Base-by-base conservation (phyloP, 306 rosid species). In the Crotalaria pallida region DNA sequence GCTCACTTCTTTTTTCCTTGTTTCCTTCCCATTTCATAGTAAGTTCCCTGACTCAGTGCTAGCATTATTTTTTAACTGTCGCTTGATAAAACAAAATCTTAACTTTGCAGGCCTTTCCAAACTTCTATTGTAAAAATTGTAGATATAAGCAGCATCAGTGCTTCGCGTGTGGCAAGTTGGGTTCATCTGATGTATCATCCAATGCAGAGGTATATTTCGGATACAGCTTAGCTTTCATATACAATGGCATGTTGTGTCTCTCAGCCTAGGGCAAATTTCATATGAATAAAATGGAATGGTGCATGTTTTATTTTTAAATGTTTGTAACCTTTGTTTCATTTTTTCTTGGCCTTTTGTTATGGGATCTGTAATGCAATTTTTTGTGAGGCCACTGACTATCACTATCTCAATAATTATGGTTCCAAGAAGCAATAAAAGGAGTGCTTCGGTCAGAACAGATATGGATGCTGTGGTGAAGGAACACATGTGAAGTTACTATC, bases 141-240 rank as follows among this genome's bases (percentile, higher is more conserved):
- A 77, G 79, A 63, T 67, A 74, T 58, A 49, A 72, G 79, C 80
- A 82, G 80, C 96, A 89, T 45, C 96, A 89, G 44, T 89, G 96
- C 81, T 86, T 73, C 81, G 81, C 77, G 45, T 89, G 92, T 74
- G 92, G 89, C 43, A 74, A 61, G 61, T 69, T 89, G 82, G 96
- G 92, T 34, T 84, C 88, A 38, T 88, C 89, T 19, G 88, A 89
- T 80, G 78, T 49, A 47, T 82, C 83, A 47, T 75, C 67, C 10
- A 69, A 43, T 29, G 81, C 87, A 55, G 83, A 89, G 96, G 96
- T 86, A 84, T 38, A 65, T 26, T 65, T 78, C 72, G 27, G 50
- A 44, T 65, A 56, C 36, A 19, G 21, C 12, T 43, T 70, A 38
- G 26, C 22, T 69, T 77, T 57, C 7, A 1, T 17, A 10, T 41